These are phyloP conservation scores for Cutaneotrichosporon cavernicola DNA, from an alignment of 1,284 basidiomycete species.

Conservation along the genomic window DNA sequence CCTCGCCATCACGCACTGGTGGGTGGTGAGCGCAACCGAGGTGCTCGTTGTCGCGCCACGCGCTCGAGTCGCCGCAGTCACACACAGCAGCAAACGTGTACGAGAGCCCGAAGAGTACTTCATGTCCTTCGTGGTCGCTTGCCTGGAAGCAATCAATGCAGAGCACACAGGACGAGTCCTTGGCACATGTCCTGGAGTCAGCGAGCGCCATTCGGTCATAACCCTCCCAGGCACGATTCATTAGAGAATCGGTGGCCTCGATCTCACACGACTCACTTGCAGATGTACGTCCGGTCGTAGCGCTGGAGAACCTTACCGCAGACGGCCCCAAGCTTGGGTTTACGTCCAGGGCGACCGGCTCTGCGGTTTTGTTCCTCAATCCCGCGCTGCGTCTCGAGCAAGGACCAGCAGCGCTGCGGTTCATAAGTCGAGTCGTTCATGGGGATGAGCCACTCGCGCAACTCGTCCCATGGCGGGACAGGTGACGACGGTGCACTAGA, in stretches of 20 bases:
- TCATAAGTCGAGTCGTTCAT: constrained; percentile 18
- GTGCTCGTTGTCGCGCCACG: constrained; percentile 63
- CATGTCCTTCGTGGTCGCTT: constrained; percentile 77
- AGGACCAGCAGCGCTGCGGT: constrained; percentile 24
- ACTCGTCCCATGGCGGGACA: constrained; percentile 24
- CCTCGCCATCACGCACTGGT: constrained; percentile 42
- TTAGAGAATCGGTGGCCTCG: not conserved
- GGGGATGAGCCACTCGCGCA: constrained; percentile 28
- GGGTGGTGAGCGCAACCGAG: constrained; percentile 72
- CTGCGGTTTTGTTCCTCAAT: constrained; percentile 24
- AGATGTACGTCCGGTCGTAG: constrained; percentile 76
- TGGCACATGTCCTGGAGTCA: constrained; percentile 71
- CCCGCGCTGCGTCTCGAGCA: constrained; percentile 25
- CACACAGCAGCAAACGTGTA: constrained; percentile 88
- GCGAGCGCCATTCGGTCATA: not conserved
- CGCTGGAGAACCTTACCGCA: constrained; percentile 47
- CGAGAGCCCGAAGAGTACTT: constrained; percentile 84
- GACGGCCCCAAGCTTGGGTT: constrained; percentile 31
- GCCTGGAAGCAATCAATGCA: constrained; percentile 84
- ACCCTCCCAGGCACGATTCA: constrained; percentile 1
- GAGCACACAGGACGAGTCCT: constrained; percentile 82
- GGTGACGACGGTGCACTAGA: not conserved
- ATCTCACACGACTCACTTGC: constrained; percentile 66
- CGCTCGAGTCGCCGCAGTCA: constrained; percentile 86
- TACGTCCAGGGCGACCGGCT: constrained; percentile 23